Evolutionary conservation across 1,284 basidiomycete species (phyloP).

Genomic region (Sporisorium reilianum): DNA sequence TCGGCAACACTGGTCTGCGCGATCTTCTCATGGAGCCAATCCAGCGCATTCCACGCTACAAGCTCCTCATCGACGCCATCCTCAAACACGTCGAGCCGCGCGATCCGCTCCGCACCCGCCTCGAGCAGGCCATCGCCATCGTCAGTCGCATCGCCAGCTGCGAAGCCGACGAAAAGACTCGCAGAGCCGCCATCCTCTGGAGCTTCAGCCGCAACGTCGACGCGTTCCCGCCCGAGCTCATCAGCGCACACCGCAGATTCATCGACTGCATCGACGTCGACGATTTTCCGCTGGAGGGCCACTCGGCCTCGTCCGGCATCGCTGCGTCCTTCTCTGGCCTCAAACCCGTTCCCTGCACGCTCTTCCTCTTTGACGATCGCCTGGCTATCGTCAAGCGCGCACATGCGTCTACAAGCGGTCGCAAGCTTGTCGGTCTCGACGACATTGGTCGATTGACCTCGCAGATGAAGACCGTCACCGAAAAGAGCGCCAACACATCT

Average conservation of each 20-base stretch:
- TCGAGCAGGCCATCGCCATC: conserved; percentile 86
- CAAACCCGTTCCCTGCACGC: conserved; percentile 79
- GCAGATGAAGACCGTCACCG: conserved; percentile 65
- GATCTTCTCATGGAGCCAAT: conserved; percentile 99
- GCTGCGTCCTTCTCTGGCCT: conserved; percentile 25
- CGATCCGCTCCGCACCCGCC: conserved; percentile 72
- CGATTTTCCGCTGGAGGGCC: conserved; percentile 72
- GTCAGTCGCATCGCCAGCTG: conserved; percentile 91
- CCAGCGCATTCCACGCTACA: conserved; percentile 97
- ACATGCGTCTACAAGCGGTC: conserved; percentile 78
- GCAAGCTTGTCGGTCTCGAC: conserved; percentile 83
- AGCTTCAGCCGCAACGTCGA: conserved; percentile 87
- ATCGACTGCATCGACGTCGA: conserved; percentile 95
- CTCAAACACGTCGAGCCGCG: conserved; percentile 54
- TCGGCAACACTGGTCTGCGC: conserved; percentile 80
- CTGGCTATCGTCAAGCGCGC: conserved; percentile 91
- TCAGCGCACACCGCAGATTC: conserved; percentile 80
- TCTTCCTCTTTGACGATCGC: conserved; percentile 96
- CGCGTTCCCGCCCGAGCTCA: conserved; percentile 79
- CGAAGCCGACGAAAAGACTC: conserved; percentile 90
- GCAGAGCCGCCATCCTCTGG: conserved; percentile 88
- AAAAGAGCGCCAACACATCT: conserved; percentile 68
- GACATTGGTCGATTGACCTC: conserved; percentile 79
- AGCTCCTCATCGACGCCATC: conserved; percentile 82
- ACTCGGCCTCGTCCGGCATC: conserved; percentile 27